Evolutionary conservation across 306 rosid genomes (phyloP), one percentile per base, ranked within the genome.

Genomic region (Sicyos baderoa): DNA sequence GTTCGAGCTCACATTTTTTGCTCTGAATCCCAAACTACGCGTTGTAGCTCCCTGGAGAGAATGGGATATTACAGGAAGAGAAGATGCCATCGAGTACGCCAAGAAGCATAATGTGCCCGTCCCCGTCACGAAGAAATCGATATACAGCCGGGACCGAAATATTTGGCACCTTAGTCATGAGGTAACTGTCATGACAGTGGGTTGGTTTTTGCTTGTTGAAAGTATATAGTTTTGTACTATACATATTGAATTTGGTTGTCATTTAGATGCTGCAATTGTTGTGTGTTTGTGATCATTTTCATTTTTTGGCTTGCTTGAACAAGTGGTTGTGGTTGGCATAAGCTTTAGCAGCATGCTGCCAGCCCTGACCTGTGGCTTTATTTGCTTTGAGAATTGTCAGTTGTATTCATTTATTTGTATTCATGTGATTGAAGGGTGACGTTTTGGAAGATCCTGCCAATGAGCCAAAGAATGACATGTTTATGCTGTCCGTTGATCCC

Each of bases 1-100:
- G 14, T 92, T 92, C 81, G 96, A 92, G 89, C 87, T 89, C 76
- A 92, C 98, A 6, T 92, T 92, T 85, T 89, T 92, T 67, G 96
- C 98, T 62, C 85, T 92, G 60, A 84, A 92, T 80, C 98, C 98
- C 73, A 88, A 87, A 77, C 87, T 92, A 22, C 86, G 85, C 25
- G 96, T 92, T 49, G 89, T 92, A 58, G 98, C 96, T 82, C 98
- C 98, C 75, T 92, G 96, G 96, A 92, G 98, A 81, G 98, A 92
- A 76, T 92, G 98, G 98, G 98, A 85, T 71, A 85, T 85, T 37
- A 85, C 62, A 1, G 98, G 98, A 54, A 84, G 98, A 84, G 98
- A 92, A 81, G 98, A 92, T 79, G 98, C 96, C 60, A 86, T 93
- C 76, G 90, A 91, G 48, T 90, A 90, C 61, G 99, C 99, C 48